phyloP scores from a whole-genome alignment of 345 rosid species.

The Zanthoxylum bungeanum region DNA sequence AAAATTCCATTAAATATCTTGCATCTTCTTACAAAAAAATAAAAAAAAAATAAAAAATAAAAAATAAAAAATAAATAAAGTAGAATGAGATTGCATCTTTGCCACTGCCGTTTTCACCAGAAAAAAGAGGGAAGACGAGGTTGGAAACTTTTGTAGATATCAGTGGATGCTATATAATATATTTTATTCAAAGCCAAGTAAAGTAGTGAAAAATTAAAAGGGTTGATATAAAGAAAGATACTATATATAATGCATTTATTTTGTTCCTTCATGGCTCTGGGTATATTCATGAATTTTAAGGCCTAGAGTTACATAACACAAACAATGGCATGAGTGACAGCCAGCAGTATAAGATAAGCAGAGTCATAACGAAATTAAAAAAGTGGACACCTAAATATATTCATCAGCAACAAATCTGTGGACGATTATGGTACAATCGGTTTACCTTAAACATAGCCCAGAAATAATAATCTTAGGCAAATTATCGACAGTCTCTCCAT shows the following conservation, averaged over 20 bases:
- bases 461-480: constrained; percentile 73
- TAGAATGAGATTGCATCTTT: too few relatives aligned
- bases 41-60: too few relatives aligned
- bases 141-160: neutral
- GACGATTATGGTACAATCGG: neutral
- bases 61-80: too few relatives aligned
- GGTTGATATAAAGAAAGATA: neutral
- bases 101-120: too few relatives aligned
- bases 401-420: neutral
- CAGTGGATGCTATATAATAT: neutral
- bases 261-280: neutral
- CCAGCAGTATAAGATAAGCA: neutral
- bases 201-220: neutral
- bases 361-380: neutral
- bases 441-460: constrained; percentile 87
- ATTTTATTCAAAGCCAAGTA: neutral
- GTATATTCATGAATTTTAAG: neutral
- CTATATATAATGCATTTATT: too few relatives aligned
- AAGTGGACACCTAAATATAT: neutral
- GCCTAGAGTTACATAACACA: neutral
- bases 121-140: neutral
- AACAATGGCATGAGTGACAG: neutral
- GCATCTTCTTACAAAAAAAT: too few relatives aligned
- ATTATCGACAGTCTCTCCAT: constrained; percentile 70
- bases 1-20: too few relatives aligned